These are phyloP conservation scores for Pogostemon cablin DNA, from an alignment of 257 asterid genomes.

Conservation along the genomic window DNA sequence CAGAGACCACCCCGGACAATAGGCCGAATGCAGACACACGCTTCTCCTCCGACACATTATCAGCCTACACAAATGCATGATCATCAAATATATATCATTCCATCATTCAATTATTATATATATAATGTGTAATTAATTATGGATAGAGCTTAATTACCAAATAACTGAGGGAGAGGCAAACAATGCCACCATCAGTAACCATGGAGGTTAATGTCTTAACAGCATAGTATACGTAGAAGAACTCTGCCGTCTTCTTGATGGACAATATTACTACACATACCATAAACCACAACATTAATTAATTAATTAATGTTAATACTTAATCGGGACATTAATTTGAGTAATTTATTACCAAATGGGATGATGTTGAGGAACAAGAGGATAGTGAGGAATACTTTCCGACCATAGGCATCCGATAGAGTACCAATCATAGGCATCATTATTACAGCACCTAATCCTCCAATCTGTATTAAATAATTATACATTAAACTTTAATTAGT, in stretches of 20 bases:
- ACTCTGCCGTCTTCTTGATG: slow-evolving; percentile 45
- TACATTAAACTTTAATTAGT: not conserved
- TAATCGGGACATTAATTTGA: not conserved
- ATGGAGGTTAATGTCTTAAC: slow-evolving; percentile 52
- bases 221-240: slow-evolving; percentile 55
- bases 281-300: not conserved
- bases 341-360: slow-evolving; percentile 44
- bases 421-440: slow-evolving; percentile 67
- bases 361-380: slow-evolving; percentile 48
- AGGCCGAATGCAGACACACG: slow-evolving; percentile 59
- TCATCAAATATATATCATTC: not conserved
- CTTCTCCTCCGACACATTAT: slow-evolving; percentile 52
- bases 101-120: not conserved
- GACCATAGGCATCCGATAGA: slow-evolving; percentile 57
- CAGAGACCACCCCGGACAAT: slow-evolving; percentile 51
- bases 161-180: slow-evolving; percentile 55
- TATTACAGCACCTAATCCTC: slow-evolving; percentile 55
- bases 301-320: not conserved
- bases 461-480: slow-evolving; percentile 37
- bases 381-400: slow-evolving; percentile 53
- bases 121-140: too few relatives aligned
- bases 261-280: slow-evolving; percentile 52
- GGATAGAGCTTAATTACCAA: slow-evolving; percentile 35
- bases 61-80: slow-evolving; percentile 41
- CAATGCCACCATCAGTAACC: slow-evolving; percentile 53